phyloP scores from a whole-genome alignment of 2,329 filamentous ascomycete genomes.

The Shiraia sp. region DNA sequence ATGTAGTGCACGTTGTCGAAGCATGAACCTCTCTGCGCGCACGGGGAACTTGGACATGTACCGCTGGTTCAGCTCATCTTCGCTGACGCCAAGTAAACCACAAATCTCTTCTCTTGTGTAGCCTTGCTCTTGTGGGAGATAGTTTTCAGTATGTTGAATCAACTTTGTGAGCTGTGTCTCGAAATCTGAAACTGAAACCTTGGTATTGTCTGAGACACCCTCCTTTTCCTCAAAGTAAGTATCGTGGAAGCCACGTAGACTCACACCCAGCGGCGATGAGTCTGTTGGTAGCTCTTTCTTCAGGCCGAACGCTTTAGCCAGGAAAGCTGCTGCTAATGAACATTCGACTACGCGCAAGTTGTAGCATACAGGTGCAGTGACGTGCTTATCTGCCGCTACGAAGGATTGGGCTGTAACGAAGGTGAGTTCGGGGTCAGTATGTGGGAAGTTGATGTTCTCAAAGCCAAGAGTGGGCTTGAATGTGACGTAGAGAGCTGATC shows the following conservation, averaged over 20 bases:
- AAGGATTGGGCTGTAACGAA: constrained; percentile 96
- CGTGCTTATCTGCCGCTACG: constrained; percentile 90
- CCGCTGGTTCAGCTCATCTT: constrained; percentile 71
- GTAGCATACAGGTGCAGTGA: constrained; percentile 91
- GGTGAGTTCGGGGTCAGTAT: constrained; percentile 77
- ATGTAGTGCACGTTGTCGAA: constrained; percentile 85
- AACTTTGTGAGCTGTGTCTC: constrained; percentile 72
- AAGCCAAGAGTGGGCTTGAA: constrained; percentile 81
- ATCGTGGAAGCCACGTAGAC: constrained; percentile 84
- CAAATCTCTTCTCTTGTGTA: constrained; percentile 90
- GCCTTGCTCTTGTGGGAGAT: constrained; percentile 76
- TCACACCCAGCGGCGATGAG: constrained; percentile 79
- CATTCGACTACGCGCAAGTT: constrained; percentile 96
- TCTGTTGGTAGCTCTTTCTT: constrained; percentile 70
- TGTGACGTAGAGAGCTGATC: constrained; percentile 84
- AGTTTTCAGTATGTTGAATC: constrained; percentile 68
- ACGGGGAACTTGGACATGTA: constrained; percentile 91
- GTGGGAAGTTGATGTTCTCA: constrained; percentile 78
- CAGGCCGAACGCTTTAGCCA: constrained; percentile 63
- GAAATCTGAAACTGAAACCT: constrained; percentile 50
- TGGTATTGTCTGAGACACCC: constrained; percentile 52
- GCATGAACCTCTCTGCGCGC: constrained; percentile 82
- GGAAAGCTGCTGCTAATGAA: constrained; percentile 76
- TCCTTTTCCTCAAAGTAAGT: constrained; percentile 68
- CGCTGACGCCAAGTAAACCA: constrained; percentile 67